Conservation (phyloP, 2,329 filamentous ascomycete genomes). For the Trichoderma guizhouense region DNA sequence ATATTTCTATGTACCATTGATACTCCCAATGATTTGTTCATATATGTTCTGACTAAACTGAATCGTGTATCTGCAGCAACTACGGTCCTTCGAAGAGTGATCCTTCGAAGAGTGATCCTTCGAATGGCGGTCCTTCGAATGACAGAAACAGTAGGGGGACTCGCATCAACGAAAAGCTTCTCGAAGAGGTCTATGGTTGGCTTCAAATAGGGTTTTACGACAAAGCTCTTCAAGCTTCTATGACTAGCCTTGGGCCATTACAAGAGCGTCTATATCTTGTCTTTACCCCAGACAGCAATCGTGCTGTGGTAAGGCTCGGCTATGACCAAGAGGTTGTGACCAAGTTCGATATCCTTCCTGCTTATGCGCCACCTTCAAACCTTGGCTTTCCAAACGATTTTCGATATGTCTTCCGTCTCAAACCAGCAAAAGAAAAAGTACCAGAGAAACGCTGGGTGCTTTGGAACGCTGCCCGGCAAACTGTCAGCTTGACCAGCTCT, state of each 20-base stretch:
- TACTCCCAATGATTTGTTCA: not conserved
- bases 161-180: not conserved
- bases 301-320: not conserved
- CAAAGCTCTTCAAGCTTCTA: not conserved
- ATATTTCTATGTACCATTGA: not conserved
- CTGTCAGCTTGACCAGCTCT: not conserved
- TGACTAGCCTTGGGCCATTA: not conserved
- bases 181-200: not conserved
- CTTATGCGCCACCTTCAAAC: not conserved
- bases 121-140: not conserved
- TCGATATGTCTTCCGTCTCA: not conserved
- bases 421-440: not conserved
- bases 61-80: not conserved
- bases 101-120: too few species aligned
- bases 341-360: not conserved
- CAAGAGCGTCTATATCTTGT: not conserved
- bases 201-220: not conserved
- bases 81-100: not conserved
- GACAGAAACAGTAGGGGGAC: not conserved
- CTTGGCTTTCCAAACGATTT: not conserved
- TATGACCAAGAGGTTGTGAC: not conserved
- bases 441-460: not conserved
- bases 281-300: not conserved
- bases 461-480: not conserved
- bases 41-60: not conserved